Base-by-base conservation (phyloP, 75 land plant genomes). In the Cunninghamia lanceolata region DNA sequence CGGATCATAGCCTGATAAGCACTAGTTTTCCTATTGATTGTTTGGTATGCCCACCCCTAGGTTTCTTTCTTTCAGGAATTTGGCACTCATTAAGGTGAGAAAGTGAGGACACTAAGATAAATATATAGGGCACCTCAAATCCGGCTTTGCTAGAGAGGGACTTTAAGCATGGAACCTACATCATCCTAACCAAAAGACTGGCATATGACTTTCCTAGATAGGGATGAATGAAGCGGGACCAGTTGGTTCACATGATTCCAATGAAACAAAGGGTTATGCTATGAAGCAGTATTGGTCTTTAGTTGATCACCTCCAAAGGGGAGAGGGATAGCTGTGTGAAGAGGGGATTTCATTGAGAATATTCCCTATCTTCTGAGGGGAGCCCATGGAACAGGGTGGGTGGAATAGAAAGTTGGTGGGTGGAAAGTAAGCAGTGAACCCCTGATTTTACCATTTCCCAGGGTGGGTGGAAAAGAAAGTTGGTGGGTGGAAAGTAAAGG, bases 161-260 rank as follows among this genome's bases (percentile, higher is more conserved):
- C 50, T 47, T 47, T 47, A 11, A 47, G 50, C 50, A 47, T 47
- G 50, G 50, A 47, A 47, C 50, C 4, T 43, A 7, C 25, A 59
- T n/a, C n/a, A n/a, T n/a, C n/a, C n/a, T n/a, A n/a, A 1, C 68
- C 68, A 63, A 63, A 63, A 17, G 68, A 63, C 68, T 63, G 28
- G 14, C 68, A 63, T 63, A 63, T 17, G 4, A 17, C 68, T 63
- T 63, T 10, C 17, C 68, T 4, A 17, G 68, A 68, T 25, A 68
- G 71, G 71, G 71, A 68, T 8, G 71, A 68, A 68, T 68, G 71
- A 68, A 68, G 71, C 71, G 71, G 71, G 71, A 68, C 71, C 71
- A 8, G 71, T 68, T 68, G 71, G 71, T 68, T 68, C 71, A 68
- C 19, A 68, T 68, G 30, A 68, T 68, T 68, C 71, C 71, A 68